phyloP scores from a whole-genome alignment of 1,139 yeast species.

The Candida tetrigidarum region DNA sequence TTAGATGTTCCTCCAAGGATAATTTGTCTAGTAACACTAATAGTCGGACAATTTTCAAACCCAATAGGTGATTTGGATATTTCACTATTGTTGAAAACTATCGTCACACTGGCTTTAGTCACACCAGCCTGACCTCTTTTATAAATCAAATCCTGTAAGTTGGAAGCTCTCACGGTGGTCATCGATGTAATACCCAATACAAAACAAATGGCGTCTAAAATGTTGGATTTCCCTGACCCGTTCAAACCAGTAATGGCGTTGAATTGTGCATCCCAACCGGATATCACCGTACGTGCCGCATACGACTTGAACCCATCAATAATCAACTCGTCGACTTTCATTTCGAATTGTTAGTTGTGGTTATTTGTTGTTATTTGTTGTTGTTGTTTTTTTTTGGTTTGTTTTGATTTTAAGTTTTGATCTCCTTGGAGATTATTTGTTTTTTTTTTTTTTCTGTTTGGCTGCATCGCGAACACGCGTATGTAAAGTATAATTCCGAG shows the following conservation, averaged over 20 bases:
- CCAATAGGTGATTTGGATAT: conserved; percentile 82
- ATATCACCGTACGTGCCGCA: conserved; percentile 94
- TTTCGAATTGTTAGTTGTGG: conserved; percentile 24
- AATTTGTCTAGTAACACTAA: conserved; percentile 91
- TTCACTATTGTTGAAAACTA: conserved; percentile 89
- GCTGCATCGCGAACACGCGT: not conserved
- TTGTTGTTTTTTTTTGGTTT: not conserved
- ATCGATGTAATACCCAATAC: conserved; percentile 96
- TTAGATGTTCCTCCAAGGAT: conserved; percentile 92
- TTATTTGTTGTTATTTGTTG: not conserved
- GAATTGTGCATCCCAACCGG: conserved; percentile 95
- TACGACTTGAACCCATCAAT: conserved; percentile 98
- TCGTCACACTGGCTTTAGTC: conserved; percentile 95
- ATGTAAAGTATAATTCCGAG: not conserved
- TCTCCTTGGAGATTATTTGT: not conserved
- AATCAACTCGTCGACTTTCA: conserved; percentile 95
- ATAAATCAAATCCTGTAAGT: conserved; percentile 90
- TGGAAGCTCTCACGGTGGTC: conserved; percentile 93
- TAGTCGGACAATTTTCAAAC: conserved; percentile 76
- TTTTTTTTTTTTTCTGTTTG: not conserved
- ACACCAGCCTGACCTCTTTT: conserved; percentile 99
- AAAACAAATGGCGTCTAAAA: conserved; percentile 95
- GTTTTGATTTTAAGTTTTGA: conserved; percentile 3
- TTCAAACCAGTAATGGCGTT: conserved; percentile 98
- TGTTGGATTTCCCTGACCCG: conserved; percentile 97